Percentiles rank a stretch among this genome's conserved stretches.
These are phyloP conservation scores for Cryptosporidium bovis DNA, from an alignment of 169 alveolate genomes.

Conservation along the genomic window DNA sequence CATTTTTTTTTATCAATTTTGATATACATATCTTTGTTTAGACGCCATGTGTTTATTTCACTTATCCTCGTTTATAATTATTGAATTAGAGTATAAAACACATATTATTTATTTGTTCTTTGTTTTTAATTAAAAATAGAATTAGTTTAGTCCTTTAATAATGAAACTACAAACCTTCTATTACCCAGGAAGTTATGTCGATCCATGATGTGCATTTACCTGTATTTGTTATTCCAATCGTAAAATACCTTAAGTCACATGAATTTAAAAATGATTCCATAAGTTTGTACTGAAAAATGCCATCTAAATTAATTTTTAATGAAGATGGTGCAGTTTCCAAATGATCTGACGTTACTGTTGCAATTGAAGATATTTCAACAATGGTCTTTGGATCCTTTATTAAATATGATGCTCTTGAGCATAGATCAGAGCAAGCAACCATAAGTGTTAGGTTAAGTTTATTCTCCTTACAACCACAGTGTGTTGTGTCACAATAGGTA, in stretches of 20 bases:
- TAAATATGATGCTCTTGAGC: slow-evolving; percentile 8
- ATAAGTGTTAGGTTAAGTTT: background rate
- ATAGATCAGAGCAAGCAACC: slow-evolving; percentile 10
- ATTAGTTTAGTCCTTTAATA: background rate
- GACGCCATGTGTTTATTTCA: background rate
- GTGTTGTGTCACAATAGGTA: slow-evolving; percentile 38
- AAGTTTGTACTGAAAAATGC: background rate
- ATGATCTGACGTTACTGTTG: slow-evolving; percentile 1
- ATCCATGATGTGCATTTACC: slow-evolving; percentile 47
- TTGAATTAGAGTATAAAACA: too few species aligned
- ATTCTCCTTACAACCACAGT: slow-evolving; percentile 11
- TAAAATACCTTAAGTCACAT: slow-evolving; percentile 46
- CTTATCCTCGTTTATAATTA: too few species aligned
- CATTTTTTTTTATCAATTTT: background rate
- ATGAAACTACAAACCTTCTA: slow-evolving; percentile 1
- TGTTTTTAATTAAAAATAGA: too few species aligned
- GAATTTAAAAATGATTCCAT: background rate
- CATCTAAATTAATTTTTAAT: background rate
- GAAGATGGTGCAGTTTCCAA: slow-evolving; percentile 31
- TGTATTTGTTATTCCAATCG: slow-evolving; percentile 20
- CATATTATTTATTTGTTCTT: too few species aligned
- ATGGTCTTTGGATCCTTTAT: slow-evolving; percentile 26
- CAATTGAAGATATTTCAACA: background rate
- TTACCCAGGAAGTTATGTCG: slow-evolving; percentile 27
- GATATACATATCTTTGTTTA: background rate